Conservation (phyloP, 1,284 basidiomycete genomes). For the Chalciporus sp. region DNA sequence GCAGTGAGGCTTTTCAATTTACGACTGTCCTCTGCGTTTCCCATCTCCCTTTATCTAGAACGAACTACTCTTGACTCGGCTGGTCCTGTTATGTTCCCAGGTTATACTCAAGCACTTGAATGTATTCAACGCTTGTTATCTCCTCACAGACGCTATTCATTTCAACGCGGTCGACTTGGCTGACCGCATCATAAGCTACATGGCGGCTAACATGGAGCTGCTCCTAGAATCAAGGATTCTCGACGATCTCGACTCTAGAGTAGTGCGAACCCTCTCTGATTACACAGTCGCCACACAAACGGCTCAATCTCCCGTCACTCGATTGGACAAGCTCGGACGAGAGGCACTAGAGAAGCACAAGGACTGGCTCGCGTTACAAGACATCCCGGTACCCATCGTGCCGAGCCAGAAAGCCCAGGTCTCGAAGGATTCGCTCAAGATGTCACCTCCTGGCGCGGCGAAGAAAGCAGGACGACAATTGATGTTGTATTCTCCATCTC, state of each 20-base stretch:
- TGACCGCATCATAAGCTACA: constrained; percentile 79
- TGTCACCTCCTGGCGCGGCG: constrained; percentile 28
- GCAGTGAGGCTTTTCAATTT: constrained; percentile 55
- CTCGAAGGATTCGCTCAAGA: constrained; percentile 19
- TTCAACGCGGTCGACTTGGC: constrained; percentile 77
- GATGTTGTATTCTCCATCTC: constrained; percentile 8
- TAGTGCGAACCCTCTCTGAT: constrained; percentile 69
- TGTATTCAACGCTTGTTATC: constrained; percentile 77
- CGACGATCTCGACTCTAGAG: constrained; percentile 69
- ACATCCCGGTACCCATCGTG: constrained; percentile 73
- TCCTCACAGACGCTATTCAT: constrained; percentile 84
- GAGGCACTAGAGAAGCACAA: constrained; percentile 66
- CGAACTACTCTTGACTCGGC: constrained; percentile 85
- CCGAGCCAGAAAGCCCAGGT: constrained; percentile 39
- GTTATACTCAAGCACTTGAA: constrained; percentile 74
- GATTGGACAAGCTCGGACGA: constrained; percentile 59
- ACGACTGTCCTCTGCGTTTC: not conserved
- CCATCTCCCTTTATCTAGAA: constrained; percentile 56
- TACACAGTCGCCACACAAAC: constrained; percentile 68
- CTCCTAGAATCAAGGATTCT: constrained; percentile 84
- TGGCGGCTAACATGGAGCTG: constrained; percentile 84
- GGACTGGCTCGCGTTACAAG: constrained; percentile 81
- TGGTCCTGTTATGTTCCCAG: constrained; percentile 82
- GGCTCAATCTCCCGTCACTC: constrained; percentile 66
- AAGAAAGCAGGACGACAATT: constrained; percentile 32